Evolutionary conservation across 352 stramenopile species (phyloP).

Genomic region (Phytophthora citricola): DNA sequence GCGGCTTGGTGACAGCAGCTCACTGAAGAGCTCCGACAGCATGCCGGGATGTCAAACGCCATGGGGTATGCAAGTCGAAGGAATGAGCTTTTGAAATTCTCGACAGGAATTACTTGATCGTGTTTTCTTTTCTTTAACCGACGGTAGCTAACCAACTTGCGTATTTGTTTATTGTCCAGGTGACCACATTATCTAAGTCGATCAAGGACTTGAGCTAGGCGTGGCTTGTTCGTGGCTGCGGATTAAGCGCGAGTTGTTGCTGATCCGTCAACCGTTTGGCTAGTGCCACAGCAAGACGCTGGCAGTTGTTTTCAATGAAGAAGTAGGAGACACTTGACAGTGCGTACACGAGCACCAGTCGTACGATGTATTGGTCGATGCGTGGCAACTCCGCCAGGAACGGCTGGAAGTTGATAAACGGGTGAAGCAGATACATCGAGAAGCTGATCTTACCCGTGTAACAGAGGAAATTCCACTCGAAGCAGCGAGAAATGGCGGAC

Average conservation of each 20-base stretch:
- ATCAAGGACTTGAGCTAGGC: background rate
- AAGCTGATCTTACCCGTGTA: slow-evolving; percentile 52
- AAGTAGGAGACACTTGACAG: slow-evolving; percentile 8
- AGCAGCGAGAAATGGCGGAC: slow-evolving; percentile 20
- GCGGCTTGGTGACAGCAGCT: too few species aligned
- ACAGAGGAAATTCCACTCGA: slow-evolving; percentile 43
- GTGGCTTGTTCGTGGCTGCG: background rate
- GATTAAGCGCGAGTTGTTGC: too few species aligned
- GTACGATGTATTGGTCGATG: slow-evolving; percentile 12
- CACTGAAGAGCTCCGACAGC: too few species aligned
- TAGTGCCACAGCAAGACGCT: background rate
- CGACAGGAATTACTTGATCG: too few species aligned
- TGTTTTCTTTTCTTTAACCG: too few species aligned
- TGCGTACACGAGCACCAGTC: slow-evolving; percentile 12
- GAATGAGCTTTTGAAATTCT: too few species aligned
- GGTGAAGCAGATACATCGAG: slow-evolving; percentile 50
- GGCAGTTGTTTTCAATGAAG: background rate
- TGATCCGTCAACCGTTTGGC: background rate
- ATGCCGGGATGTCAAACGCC: too few species aligned
- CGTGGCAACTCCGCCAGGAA: slow-evolving; percentile 1
- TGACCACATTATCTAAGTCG: too few species aligned
- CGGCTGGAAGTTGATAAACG: slow-evolving; percentile 34
- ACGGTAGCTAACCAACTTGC: too few species aligned
- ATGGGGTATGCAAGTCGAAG: too few species aligned
- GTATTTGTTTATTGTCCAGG: too few species aligned